phyloP scores from a whole-genome alignment of 352 stramenopile species.

The Phytophthora vignae region DNA sequence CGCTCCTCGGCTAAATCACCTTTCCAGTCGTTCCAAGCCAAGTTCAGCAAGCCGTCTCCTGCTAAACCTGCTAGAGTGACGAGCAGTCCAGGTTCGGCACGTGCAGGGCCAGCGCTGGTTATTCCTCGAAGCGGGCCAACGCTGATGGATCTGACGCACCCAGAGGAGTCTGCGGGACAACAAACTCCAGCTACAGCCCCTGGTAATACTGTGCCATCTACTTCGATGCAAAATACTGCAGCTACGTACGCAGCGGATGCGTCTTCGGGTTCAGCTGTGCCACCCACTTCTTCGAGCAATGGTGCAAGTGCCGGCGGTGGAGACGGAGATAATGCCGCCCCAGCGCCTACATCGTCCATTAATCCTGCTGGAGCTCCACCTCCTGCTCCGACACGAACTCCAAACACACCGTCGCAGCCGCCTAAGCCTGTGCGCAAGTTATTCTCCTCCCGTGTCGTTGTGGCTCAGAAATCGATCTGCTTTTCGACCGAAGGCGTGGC shows the following conservation, averaged over 20 bases:
- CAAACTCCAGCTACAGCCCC: background rate
- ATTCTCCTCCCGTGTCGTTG: conserved; percentile 48
- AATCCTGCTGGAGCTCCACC: background rate
- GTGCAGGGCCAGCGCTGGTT: background rate
- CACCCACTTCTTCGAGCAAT: background rate
- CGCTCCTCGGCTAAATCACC: conserved; percentile 66
- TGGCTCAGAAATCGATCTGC: conserved; percentile 77
- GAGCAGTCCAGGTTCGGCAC: conserved; percentile 17
- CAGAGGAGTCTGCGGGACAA: conserved; percentile 10
- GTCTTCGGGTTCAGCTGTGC: background rate
- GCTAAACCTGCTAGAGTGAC: conserved; percentile 15
- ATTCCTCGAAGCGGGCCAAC: conserved; percentile 40
- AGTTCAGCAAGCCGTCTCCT: conserved; percentile 47
- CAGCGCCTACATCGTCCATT: background rate
- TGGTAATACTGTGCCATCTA: background rate
- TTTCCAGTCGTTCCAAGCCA: conserved; percentile 86
- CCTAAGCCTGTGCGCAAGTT: conserved; percentile 62
- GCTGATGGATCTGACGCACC: conserved; percentile 41
- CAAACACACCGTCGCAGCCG: conserved; percentile 19
- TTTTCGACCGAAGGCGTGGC: conserved; percentile 83
- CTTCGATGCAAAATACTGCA: background rate
- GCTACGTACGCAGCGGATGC: background rate
- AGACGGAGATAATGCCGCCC: background rate
- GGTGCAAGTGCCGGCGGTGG: background rate
- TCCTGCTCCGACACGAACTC: conserved; percentile 8